These are phyloP conservation scores for Stevia rebaudiana DNA, from an alignment of 140 eudicot species.

Conservation along the genomic window DNA sequence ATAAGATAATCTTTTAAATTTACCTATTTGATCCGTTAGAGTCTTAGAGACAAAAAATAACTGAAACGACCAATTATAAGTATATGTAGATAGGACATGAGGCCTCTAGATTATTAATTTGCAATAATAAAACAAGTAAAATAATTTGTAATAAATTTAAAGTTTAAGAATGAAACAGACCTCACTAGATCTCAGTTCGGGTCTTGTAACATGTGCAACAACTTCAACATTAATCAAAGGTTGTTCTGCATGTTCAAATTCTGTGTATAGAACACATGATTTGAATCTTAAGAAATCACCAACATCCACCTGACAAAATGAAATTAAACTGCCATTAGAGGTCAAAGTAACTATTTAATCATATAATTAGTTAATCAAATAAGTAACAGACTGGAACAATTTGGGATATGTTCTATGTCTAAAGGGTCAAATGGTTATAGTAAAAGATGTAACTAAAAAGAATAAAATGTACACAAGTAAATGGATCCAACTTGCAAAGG, in stretches of 20 bases:
- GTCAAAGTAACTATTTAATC: no score
- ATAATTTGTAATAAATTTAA: background rate
- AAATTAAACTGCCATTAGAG: background rate
- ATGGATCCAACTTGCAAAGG: slow-evolving; percentile 1
- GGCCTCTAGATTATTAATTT: background rate
- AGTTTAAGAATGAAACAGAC: slow-evolving; percentile 28
- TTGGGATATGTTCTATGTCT: background rate
- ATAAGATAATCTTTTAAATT: background rate
- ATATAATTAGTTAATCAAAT: no score
- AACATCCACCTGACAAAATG: slow-evolving; percentile 71
- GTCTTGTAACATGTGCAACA: slow-evolving; percentile 97
- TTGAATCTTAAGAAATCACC: slow-evolving; percentile 91
- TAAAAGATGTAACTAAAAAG: background rate
- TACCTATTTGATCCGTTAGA: background rate
- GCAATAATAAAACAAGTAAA: background rate
- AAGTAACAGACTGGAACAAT: no score
- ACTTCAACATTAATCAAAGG: slow-evolving; percentile 89
- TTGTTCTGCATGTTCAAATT: slow-evolving; percentile 61
- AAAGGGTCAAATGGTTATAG: background rate
- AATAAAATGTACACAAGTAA: background rate
- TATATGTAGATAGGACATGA: no score
- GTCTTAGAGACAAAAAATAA: background rate
- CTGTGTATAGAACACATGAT: slow-evolving; percentile 90
- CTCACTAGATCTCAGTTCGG: slow-evolving; percentile 95
- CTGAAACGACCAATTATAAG: background rate